Conservation (phyloP, 805 yeast genomes). For the Pichia nanzhaoensis region DNA sequence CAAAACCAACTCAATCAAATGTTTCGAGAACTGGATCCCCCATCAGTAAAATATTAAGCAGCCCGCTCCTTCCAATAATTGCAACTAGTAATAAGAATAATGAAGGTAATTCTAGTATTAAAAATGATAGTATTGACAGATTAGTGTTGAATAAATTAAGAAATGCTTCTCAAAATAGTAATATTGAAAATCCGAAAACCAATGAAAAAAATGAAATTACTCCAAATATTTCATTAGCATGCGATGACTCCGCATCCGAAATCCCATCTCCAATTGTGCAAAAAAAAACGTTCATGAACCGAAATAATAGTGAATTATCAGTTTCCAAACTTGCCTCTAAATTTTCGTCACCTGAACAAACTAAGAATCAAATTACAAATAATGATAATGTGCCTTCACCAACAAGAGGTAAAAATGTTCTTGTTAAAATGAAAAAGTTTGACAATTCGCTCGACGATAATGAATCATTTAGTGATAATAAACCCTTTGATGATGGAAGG, state of each 20-base stretch:
- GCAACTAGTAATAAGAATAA: conserved; percentile 1
- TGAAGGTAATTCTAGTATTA: neutral
- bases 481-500: neutral
- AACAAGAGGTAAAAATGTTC: conserved; percentile 15
- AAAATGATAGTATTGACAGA: neutral
- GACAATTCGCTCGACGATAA: conserved; percentile 17
- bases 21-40: conserved; percentile 16
- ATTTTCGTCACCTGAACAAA: neutral
- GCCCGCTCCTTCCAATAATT: conserved; percentile 9
- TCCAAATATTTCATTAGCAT: too few species aligned
- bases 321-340: conserved; percentile 3
- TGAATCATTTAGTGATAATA: neutral
- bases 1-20: conserved; percentile 4
- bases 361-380: neutral
- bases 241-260: too few species aligned
- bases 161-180: neutral
- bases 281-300: neutral
- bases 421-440: conserved; percentile 24
- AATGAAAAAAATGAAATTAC: neutral
- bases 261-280: too few species aligned
- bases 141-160: neutral
- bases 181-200: neutral
- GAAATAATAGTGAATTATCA: neutral
- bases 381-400: conserved; percentile 14
- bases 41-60: conserved; percentile 8